A percentile compares a stretch with the other conserved stretches of the same genome.
These are phyloP conservation scores for Podaxis rugospora DNA, from an alignment of 768 basidiomycete species.

Conservation along the genomic window DNA sequence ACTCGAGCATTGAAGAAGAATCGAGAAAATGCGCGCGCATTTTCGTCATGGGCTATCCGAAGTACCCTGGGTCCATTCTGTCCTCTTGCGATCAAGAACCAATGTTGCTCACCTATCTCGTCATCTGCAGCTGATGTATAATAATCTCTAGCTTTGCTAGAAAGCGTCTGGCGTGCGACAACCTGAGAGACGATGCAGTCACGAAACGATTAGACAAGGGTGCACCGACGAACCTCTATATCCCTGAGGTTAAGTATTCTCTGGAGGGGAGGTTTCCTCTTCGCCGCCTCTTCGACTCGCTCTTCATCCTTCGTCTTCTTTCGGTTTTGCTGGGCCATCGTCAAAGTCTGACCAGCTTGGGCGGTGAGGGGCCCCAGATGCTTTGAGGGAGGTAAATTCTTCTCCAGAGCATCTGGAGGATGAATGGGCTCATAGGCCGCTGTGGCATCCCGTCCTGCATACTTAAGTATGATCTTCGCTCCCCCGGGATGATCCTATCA, in stretches of 20 bases:
- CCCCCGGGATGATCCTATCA: constrained; percentile 78
- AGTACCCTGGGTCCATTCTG: constrained; percentile 13
- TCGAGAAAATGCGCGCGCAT: constrained; percentile 74
- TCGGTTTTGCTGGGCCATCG: constrained; percentile 32
- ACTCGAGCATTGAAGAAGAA: constrained; percentile 88
- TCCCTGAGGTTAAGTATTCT: constrained; percentile 75
- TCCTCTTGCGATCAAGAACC: neutral
- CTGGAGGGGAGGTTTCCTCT: constrained; percentile 60
- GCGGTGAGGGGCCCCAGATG: constrained; percentile 65
- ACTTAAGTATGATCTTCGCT: constrained; percentile 72
- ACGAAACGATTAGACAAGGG: neutral
- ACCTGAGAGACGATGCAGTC: constrained; percentile 32
- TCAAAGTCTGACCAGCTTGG: constrained; percentile 35
- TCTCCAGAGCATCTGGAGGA: constrained; percentile 76
- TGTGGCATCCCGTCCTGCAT: constrained; percentile 86
- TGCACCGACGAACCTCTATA: constrained; percentile 58
- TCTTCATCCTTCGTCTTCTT: constrained; percentile 65
- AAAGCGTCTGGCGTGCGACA: constrained; percentile 68
- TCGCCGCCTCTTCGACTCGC: constrained; percentile 58
- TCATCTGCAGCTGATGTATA: constrained; percentile 88
- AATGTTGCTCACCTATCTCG: constrained; percentile 54
- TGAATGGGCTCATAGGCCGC: constrained; percentile 77
- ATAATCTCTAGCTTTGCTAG: constrained; percentile 74
- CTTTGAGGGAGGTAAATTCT: constrained; percentile 65
- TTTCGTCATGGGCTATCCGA: constrained; percentile 54